A percentile compares a stretch with the other conserved stretches of the same genome.
Evolutionary conservation across 768 basidiomycete genomes (phyloP).

Genomic region (Hebeloma cylindrosporum): DNA sequence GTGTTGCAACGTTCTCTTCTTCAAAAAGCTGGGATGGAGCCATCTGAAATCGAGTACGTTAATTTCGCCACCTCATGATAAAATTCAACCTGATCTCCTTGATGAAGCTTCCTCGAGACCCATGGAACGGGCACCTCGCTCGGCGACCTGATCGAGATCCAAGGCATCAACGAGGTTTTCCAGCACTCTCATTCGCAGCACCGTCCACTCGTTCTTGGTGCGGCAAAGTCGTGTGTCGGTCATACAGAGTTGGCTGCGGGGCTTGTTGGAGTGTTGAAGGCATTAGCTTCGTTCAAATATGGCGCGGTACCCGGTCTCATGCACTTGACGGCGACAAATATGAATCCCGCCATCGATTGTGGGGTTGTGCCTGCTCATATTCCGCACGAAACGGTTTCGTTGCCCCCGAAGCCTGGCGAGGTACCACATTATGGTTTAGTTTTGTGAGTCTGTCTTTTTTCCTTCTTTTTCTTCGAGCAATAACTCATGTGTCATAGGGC

Average conservation of each 20-base stretch:
- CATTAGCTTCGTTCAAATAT: slow-evolving; percentile 23
- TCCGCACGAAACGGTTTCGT: slow-evolving; percentile 12
- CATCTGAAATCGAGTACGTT: slow-evolving; percentile 29
- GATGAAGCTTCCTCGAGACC: slow-evolving; percentile 28
- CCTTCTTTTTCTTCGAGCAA: not conserved
- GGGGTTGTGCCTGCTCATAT: slow-evolving; percentile 24
- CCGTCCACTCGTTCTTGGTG: slow-evolving; percentile 29
- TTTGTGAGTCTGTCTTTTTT: slow-evolving; percentile 20
- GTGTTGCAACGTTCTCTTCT: slow-evolving; percentile 24
- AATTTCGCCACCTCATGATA: not conserved
- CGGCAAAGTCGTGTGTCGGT: slow-evolving; percentile 29
- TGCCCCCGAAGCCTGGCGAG: slow-evolving; percentile 8
- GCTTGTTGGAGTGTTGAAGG: slow-evolving; percentile 25
- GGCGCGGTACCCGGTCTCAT: slow-evolving; percentile 24
- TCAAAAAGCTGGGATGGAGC: slow-evolving; percentile 19
- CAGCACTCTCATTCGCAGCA: slow-evolving; percentile 14
- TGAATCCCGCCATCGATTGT: slow-evolving; percentile 28
- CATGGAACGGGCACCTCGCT: slow-evolving; percentile 34
- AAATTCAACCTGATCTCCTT: not conserved
- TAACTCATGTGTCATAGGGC: slow-evolving; percentile 19
- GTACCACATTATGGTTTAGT: slow-evolving; percentile 21
- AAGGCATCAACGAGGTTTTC: slow-evolving; percentile 31
- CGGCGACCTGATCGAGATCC: slow-evolving; percentile 34
- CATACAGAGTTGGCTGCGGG: slow-evolving; percentile 31
- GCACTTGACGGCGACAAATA: slow-evolving; percentile 21